Percentiles rank a stretch among this genome's conserved stretches.
Evolutionary conservation across 192 early-diverging fungal species (phyloP).

Genomic region (Backusella liffmaniae): DNA sequence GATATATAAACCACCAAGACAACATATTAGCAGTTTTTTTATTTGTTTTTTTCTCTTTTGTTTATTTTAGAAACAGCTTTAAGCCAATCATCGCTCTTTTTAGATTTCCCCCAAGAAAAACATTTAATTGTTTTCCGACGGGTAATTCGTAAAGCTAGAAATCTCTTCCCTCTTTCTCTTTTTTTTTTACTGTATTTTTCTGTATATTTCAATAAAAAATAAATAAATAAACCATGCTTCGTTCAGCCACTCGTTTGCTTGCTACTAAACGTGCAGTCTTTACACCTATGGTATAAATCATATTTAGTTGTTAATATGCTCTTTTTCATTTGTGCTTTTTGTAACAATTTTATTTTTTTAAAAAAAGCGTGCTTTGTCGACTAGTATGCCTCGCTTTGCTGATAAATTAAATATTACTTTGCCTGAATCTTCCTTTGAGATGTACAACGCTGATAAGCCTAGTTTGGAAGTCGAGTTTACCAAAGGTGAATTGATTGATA

Average conservation of each 20-base stretch:
- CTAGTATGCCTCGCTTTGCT: slow-evolving; percentile 24
- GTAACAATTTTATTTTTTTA: neutral
- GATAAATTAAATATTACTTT: slow-evolving; percentile 69
- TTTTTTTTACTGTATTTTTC: slow-evolving; percentile 8
- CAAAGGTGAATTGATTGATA: slow-evolving; percentile 68
- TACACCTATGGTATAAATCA: slow-evolving; percentile 9
- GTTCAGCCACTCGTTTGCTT: slow-evolving; percentile 33
- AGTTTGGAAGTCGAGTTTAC: slow-evolving; percentile 60
- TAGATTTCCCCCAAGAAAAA: neutral
- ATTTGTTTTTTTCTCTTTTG: neutral
- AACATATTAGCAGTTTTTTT: neutral
- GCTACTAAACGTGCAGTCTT: slow-evolving; percentile 26
- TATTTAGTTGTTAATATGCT: neutral
- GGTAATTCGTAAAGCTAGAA: neutral
- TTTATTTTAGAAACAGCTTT: slow-evolving; percentile 14
- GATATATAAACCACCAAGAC: neutral
- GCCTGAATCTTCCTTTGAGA: slow-evolving; percentile 69
- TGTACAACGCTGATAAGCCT: slow-evolving; percentile 81
- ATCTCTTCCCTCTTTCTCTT: neutral
- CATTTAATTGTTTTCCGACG: neutral
- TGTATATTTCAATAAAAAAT: slow-evolving; percentile 10
- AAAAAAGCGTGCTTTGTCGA: slow-evolving; percentile 40
- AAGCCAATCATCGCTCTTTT: neutral
- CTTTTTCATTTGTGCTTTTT: neutral
- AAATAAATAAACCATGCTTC: slow-evolving; percentile 29